A percentile compares a stretch with the other conserved stretches of the same genome.
Conservation (phyloP, 2,329 filamentous ascomycete species). For the Amauroascus niger region DNA sequence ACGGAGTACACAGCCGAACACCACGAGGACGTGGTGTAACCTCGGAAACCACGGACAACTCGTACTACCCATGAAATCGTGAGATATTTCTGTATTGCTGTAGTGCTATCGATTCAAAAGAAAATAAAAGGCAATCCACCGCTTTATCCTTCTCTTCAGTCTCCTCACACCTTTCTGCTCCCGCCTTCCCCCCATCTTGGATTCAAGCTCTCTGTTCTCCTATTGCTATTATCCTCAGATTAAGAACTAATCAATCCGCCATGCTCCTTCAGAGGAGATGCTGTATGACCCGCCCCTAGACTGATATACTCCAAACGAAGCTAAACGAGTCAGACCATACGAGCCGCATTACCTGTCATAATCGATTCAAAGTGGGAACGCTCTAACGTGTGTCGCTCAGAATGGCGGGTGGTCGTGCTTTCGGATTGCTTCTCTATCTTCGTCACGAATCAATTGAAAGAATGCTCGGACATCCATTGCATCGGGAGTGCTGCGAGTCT, state of each 20-base stretch:
- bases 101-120: slow-evolving; percentile 5
- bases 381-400: not conserved
- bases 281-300: not conserved
- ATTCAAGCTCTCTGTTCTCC: not conserved
- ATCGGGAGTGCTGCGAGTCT: slow-evolving; percentile 15
- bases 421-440: slow-evolving; percentile 21
- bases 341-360: not conserved
- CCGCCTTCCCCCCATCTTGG: not conserved
- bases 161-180: no score
- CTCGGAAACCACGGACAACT: not conserved
- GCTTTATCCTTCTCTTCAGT: not conserved
- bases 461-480: slow-evolving; percentile 21
- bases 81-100: slow-evolving; percentile 7
- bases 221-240: not conserved
- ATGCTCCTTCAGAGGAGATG: not conserved
- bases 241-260: not conserved
- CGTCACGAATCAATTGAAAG: slow-evolving; percentile 20
- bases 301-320: slow-evolving; percentile 4
- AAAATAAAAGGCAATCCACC: not conserved
- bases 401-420: slow-evolving; percentile 15
- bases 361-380: not conserved
- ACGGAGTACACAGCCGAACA: not conserved
- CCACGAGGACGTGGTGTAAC: not conserved
- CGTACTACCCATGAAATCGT: not conserved
- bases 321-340: not conserved